Evolutionary conservation across 306 rosid species (phyloP).

Genomic region (Cicer yamashitae): DNA sequence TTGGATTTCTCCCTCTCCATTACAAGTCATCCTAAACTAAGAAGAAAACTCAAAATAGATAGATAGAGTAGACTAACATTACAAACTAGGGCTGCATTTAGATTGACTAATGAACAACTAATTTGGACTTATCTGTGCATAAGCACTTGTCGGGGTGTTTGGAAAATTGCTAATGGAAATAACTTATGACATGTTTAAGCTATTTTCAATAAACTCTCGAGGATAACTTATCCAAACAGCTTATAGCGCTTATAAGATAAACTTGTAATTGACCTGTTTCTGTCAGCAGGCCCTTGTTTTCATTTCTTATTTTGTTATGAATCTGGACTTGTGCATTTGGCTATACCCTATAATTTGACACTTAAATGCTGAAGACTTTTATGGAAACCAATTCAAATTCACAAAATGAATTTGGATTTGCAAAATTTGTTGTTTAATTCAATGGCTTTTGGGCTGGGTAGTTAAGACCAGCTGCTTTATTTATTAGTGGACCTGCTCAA

Average conservation of each 20-base stretch:
- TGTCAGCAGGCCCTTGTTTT: not conserved
- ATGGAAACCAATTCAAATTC: constrained; percentile 4
- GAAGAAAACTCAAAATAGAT: not conserved
- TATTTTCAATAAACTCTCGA: not conserved
- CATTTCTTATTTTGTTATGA: not conserved
- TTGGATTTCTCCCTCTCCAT: not conserved
- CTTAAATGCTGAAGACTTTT: not conserved
- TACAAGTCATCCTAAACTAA: constrained; percentile 2
- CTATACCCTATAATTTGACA: not conserved
- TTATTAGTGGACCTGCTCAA: constrained; percentile 1
- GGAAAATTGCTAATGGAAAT: not conserved
- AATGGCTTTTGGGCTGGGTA: not conserved
- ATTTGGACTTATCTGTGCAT: not conserved
- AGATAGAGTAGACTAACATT: not conserved
- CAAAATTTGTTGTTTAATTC: constrained; percentile 23
- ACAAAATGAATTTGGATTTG: constrained; percentile 14
- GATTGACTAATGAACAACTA: not conserved
- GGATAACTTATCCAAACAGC: not conserved
- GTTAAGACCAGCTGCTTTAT: constrained; percentile 4
- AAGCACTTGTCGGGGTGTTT: not conserved
- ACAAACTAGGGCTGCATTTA: not conserved
- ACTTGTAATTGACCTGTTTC: not conserved
- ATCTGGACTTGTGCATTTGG: not conserved
- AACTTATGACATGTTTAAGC: not conserved
- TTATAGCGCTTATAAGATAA: not conserved